Evolutionary conservation across 306 rosid genomes (phyloP), one percentile per base, ranked within the genome.

Genomic region (Malus asiatica): DNA sequence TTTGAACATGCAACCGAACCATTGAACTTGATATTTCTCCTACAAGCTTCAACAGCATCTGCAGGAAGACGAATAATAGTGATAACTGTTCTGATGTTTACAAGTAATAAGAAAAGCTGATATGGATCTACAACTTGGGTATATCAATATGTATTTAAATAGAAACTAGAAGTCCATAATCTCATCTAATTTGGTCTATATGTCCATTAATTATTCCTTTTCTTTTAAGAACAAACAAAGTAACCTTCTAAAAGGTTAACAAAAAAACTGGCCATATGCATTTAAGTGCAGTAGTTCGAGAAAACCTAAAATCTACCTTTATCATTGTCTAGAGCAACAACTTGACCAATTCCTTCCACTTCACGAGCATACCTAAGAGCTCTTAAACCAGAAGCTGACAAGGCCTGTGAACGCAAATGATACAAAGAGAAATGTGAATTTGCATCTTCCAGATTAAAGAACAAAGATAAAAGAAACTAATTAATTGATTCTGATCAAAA

Each of bases 321-420:
- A 79, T 96, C 99, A 19, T 89, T 96, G 84, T 96, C 99, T 71
- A 96, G 79, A 38, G 99, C 99, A 85, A 96, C 90, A 88, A 96
- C 99, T 78, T 90, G 89, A 73, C 91, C 99, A 77, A 96, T 82
- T 38, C 97, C 98, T 70, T 90, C 97, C 42, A 96, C 77, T 90
- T 96, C 99, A 52, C 97, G 88, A 59, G 98, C 98, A 80, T 96
- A 96, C 83, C 99, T 86, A 52, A 96, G 93, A 72, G 99, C 93
- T 86, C 99, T 92, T 83, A 96, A 80, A 72, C 99, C 98, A 70
- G 99, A 90, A 81, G 99, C 99, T 20, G 99, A 93, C 84, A 96
- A 81, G 53, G 99, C 99, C 99, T 95, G 76, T 19, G 61, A 60
- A 75, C n/a, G 8, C 52, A 76, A 76, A 76, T 70, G 38, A 73